Percentiles rank a stretch among this genome's conserved stretches.
Evolutionary conservation across 2,329 filamentous ascomycete genomes (phyloP).

Genomic region (Paecilomyces sp.): DNA sequence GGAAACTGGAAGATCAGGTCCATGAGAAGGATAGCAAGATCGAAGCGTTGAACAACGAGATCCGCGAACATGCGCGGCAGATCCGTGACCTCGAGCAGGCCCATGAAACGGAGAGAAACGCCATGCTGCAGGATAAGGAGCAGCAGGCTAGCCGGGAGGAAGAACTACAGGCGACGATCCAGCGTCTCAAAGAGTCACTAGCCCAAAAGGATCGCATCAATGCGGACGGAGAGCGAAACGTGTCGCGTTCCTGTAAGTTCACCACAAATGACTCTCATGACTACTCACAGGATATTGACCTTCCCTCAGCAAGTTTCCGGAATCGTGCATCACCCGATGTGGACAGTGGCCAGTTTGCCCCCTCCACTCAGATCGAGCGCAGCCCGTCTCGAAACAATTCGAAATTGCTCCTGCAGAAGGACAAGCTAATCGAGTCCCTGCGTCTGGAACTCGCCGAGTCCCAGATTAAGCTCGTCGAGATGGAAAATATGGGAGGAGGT

Average conservation of each 20-base stretch:
- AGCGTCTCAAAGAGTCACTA: constrained; percentile 82
- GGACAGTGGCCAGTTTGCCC: constrained; percentile 75
- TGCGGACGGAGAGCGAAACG: constrained; percentile 43
- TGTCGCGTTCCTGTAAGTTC: constrained; percentile 45
- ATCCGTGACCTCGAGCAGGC: constrained; percentile 87
- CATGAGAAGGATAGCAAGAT: constrained; percentile 82
- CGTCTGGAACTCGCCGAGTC: constrained; percentile 88
- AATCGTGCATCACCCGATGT: constrained; percentile 55
- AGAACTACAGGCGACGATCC: constrained; percentile 83
- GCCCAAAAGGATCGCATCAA: constrained; percentile 61
- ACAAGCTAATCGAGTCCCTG: constrained; percentile 89
- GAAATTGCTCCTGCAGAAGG: constrained; percentile 86
- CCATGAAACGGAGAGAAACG: constrained; percentile 82
- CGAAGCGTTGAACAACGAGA: constrained; percentile 74
- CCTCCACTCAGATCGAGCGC: constrained; percentile 72
- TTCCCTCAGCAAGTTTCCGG: constrained; percentile 34
- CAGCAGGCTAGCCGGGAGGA: constrained; percentile 77
- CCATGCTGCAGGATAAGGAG: constrained; percentile 86
- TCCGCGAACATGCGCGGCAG: constrained; percentile 73
- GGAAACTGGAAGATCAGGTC: constrained; percentile 75
- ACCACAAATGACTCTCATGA: neutral
- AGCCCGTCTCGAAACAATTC: constrained; percentile 87
- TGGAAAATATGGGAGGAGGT: constrained; percentile 86
- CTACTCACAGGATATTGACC: neutral
- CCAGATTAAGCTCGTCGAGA: constrained; percentile 90